Evolutionary conservation across 176 grass and related monocot genomes (phyloP), one percentile per base, ranked within the genome.

Genomic region (Chloris gayana): DNA sequence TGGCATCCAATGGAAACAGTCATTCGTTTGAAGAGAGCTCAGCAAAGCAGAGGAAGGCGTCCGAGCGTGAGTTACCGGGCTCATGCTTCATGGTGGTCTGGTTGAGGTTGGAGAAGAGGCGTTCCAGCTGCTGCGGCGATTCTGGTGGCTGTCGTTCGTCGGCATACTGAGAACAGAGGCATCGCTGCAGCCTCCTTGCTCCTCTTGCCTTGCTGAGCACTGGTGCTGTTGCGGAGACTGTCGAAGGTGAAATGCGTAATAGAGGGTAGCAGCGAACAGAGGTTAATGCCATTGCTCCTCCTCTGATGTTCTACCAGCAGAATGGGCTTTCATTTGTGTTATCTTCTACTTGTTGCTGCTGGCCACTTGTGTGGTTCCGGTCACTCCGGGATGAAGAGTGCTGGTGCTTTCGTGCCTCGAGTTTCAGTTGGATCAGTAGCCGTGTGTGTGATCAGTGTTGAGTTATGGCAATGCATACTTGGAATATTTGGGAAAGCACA

Each of bases 81-180:
- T 98, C 90, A 33, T 90, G 92, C 88, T 94, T 86, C 95, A 98
- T 93, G 77, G 87, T 98, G 21, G 78, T 83, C 83, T 87, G 78
- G 86, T 98, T 98, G 81, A 98, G 74, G 35, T 98, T 98, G 51
- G 95, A 98, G 88, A 94, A 98, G 56, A 98, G 92, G 68, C 92
- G 88, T 56, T 89, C 87, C 46, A 93, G 64, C 73, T 87, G 79
- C 58, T 81, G 76, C 30, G 70, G 32, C 33, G 87, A 85, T 7
- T 87, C 64, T 7, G 80, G 56, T 3, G 91, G 80, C 38, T 50
- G 85, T 74, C 58, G 75, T 69, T 70, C 24, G 34, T 81, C 83
- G 58, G 85, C 54, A 32, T 63, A 72, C 82, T 77, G 82, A 56
- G 87, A 89, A 1, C 87, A 87, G 56, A 68, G 80, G 85, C 88